phyloP scores from a whole-genome alignment of 2,329 filamentous ascomycete species.

The Fusarium buharicum region DNA sequence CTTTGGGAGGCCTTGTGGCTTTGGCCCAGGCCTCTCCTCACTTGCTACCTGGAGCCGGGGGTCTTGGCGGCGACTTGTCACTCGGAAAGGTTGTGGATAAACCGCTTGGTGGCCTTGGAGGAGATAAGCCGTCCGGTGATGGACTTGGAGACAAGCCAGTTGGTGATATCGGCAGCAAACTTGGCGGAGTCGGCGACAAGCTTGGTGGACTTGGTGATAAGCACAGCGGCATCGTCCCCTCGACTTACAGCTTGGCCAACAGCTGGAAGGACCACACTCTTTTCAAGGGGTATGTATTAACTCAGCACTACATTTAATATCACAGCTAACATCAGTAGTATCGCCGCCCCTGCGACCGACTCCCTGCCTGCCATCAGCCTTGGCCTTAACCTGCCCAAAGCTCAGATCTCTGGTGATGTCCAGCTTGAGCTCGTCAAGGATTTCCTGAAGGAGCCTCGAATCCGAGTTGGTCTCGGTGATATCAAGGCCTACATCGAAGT shows the following conservation, averaged over 20 bases:
- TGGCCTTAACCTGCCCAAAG: slow-evolving; percentile 41
- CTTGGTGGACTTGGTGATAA: not conserved
- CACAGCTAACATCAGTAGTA: not conserved
- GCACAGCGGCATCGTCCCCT: not conserved
- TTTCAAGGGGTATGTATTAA: slow-evolving; percentile 19
- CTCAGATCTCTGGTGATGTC: slow-evolving; percentile 61
- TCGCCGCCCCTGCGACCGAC: slow-evolving; percentile 33
- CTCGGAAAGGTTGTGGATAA: not conserved
- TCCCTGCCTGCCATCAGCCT: slow-evolving; percentile 34
- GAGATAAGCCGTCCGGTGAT: not conserved
- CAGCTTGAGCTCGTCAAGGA: slow-evolving; percentile 56
- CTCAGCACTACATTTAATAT: not conserved
- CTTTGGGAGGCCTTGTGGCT: slow-evolving; percentile 33
- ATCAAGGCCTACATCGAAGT: slow-evolving; percentile 64
- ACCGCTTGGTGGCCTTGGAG: not conserved
- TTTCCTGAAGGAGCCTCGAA: slow-evolving; percentile 53
- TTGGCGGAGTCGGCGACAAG: not conserved
- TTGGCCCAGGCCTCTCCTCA: slow-evolving; percentile 36
- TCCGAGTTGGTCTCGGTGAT: slow-evolving; percentile 59
- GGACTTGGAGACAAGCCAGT: not conserved
- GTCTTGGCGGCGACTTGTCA: not conserved
- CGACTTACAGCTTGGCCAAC: slow-evolving; percentile 25
- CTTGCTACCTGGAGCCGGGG: slow-evolving; percentile 12
- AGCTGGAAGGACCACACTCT: slow-evolving; percentile 32
- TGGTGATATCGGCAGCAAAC: not conserved